Evolutionary conservation across 2,329 filamentous ascomycete genomes (phyloP).

Genomic region (Curvularia sp.): DNA sequence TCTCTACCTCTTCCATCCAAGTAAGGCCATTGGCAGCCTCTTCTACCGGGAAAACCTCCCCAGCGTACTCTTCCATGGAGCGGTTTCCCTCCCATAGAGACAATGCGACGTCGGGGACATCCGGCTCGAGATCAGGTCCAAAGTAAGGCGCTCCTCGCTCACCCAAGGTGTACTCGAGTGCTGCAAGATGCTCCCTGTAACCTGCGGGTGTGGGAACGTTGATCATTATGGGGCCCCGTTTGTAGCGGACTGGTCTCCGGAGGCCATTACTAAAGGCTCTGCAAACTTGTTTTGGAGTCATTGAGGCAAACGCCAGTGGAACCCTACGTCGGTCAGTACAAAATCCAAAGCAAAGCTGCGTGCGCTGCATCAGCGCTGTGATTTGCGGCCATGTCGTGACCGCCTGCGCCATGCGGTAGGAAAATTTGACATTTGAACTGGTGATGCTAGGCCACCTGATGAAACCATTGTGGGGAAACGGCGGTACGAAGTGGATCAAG

Average conservation of each 20-base stretch:
- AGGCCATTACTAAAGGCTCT: conserved; percentile 79
- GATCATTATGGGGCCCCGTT: conserved; percentile 79
- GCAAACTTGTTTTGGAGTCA: conserved; percentile 84
- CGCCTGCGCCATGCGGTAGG: conserved; percentile 16
- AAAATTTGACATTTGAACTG: conserved; percentile 19
- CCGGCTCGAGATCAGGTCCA: conserved; percentile 63
- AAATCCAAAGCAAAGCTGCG: conserved; percentile 22
- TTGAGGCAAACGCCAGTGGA: conserved; percentile 86
- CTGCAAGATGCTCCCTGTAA: conserved; percentile 85
- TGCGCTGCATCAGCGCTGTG: conserved; percentile 18
- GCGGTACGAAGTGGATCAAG: conserved; percentile 28
- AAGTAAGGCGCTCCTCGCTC: conserved; percentile 68
- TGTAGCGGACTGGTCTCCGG: conserved; percentile 78
- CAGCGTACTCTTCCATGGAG: conserved; percentile 90
- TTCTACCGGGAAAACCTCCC: conserved; percentile 92
- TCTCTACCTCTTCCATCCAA: conserved; percentile 76
- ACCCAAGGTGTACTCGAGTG: conserved; percentile 66
- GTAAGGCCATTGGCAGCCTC: conserved; percentile 91
- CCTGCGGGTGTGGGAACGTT: conserved; percentile 85
- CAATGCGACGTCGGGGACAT: conserved; percentile 75
- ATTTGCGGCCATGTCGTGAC: conserved; percentile 17
- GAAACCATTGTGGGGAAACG: conserved; percentile 33
- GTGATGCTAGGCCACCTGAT: conserved; percentile 28
- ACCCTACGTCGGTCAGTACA: conserved; percentile 63
- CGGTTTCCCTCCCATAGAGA: conserved; percentile 90